phyloP scores from a whole-genome alignment of 192 early-diverging fungal species.

The Linnemannia hyalina region DNA sequence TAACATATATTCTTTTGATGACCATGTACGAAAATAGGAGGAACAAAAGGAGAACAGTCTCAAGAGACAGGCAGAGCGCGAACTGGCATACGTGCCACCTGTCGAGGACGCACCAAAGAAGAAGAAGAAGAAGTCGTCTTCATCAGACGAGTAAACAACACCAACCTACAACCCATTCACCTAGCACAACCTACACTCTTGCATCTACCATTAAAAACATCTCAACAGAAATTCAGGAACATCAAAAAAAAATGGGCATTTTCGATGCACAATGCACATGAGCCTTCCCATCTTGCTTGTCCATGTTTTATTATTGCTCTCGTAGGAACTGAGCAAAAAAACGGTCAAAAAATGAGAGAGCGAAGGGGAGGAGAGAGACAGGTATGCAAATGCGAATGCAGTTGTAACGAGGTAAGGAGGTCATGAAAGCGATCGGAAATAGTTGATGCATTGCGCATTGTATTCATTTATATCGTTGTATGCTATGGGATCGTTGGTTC shows the following conservation, averaged over 20 bases:
- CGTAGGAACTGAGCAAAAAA: background rate
- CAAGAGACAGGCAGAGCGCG: slow-evolving; percentile 79
- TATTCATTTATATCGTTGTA: too few relatives aligned
- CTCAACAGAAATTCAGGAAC: background rate
- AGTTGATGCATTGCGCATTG: too few relatives aligned
- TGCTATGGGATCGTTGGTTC: too few relatives aligned
- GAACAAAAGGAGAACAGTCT: slow-evolving; percentile 75
- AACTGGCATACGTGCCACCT: slow-evolving; percentile 87
- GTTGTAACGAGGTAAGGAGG: background rate
- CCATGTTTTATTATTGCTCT: slow-evolving; percentile 9
- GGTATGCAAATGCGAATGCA: background rate
- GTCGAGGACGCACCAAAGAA: slow-evolving; percentile 66
- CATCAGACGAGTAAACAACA: slow-evolving; percentile 11
- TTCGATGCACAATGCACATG: background rate
- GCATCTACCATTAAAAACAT: slow-evolving; percentile 13
- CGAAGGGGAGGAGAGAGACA: too few relatives aligned
- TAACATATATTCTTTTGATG: background rate
- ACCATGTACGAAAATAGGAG: slow-evolving; percentile 47
- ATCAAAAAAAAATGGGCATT: background rate
- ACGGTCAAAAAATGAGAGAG: background rate
- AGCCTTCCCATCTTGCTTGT: background rate
- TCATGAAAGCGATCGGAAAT: too few relatives aligned
- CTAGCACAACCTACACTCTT: background rate
- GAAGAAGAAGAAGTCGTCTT: slow-evolving; percentile 55
- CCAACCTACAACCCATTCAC: background rate